Base-by-base conservation (phyloP, 2,329 filamentous ascomycete genomes). In the Paecilomyces variotii region DNA sequence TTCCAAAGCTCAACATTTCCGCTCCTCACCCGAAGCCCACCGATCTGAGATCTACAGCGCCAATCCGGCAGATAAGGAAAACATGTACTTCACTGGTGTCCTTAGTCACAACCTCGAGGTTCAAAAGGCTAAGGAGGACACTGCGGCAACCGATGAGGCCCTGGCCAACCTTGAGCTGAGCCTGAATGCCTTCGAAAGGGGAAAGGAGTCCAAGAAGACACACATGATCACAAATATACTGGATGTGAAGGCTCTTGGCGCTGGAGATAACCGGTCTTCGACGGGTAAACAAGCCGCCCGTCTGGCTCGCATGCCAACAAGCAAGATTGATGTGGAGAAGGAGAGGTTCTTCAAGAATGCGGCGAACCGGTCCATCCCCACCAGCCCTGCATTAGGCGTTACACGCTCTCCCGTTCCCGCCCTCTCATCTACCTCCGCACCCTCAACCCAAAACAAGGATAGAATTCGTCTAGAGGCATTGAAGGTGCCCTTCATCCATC, bases 171-270 rank as follows among this genome's bases (percentile, higher is more conserved):
- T 87, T 57, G 80, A 85, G 70, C 82, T 78, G 68, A 85, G 78
- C 65, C 76, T 87, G 69, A 84, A 80, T 60, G 80, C 82, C 25
- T 79, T 83, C 56, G 78, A 84, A 66, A 78, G 84, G 66, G 79
- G 84, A 63, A 85, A 85, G 71, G 80, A 85, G 70, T 83, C 83
- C 39, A 84, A 83, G 69, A 82, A 81, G 75, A 76, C 74, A 1
- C 71, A 72, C 56, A 65, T 76, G 35, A 73, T 77, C 57, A 70
- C 69, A 19, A 67, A 67, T 53, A 69, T 73, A 32, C 68, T 72
- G 62, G 70, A 77, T 59, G 68, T 74, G 59, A 69, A 66, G 57
- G 70, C 68, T 49, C 63, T 78, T 26, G 67, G 68, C 26, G 68
- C 73, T 14, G 68, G 77, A 30, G 69, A 72, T 57, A 68, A 61